Base-by-base conservation (phyloP, 306 rosid species). In the Trifolium pratense region DNA sequence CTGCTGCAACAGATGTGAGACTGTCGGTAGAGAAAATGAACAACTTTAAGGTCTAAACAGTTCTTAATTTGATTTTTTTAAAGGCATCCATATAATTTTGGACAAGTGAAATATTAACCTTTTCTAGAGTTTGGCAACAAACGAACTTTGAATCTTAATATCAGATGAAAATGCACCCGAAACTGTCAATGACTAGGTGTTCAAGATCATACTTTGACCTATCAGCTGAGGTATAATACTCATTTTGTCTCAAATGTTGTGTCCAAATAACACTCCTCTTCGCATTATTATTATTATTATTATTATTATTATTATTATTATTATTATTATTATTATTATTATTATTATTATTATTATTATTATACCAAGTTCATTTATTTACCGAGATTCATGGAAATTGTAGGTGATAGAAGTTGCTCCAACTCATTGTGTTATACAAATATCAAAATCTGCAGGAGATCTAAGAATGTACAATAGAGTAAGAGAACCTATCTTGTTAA, bases 331-430 rank as follows among this genome's bases (percentile, higher is more conserved):
- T n/a, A n/a, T n/a, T n/a, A n/a, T n/a, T n/a, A n/a, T n/a, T n/a
- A n/a, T n/a, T n/a, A n/a, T n/a, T n/a, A n/a, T n/a, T n/a, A n/a
- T n/a, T n/a, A n/a, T n/a, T n/a, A n/a, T n/a, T 39, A 37, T 53
- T 42, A 40, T 32, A 5, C 32, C 49, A 26, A 57, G 49, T 39
- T 68, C 56, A 71, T 32, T 56, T 36, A 53, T 67, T 73, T 66
- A 68, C 57, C 8, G 16, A 8, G n/a, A 57, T 61, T 14, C 67
- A 37, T 56, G 68, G 60, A 26, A 85, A 81, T 34, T 83, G 43
- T 48, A 91, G 97, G 96, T 89, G 76, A 89, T 80, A 53, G 93
- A 89, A 79, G 93, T 91, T 74, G 84, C 97, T 74, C 97, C 97
- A 9, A 78, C 84, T 18, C 79, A 86, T 73, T 91, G 96, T 85